Evolutionary conservation across 495 filamentous ascomycete species (phyloP), one percentile per base, ranked within the genome.

Genomic region (Corynascus novoguineensis): DNA sequence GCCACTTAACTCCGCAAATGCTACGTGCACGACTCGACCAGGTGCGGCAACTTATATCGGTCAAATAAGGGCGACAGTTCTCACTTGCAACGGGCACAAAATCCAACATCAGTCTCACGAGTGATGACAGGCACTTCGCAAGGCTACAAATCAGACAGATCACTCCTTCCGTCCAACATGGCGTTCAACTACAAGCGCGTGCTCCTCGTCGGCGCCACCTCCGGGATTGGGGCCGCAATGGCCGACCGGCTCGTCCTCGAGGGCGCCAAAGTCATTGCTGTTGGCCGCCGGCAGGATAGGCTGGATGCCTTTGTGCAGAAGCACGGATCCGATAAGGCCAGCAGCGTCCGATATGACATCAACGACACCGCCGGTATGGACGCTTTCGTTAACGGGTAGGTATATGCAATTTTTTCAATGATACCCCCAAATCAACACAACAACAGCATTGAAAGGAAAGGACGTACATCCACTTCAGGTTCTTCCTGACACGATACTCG

Each of bases 161-260:
- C n/a, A n/a, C n/a, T n/a, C n/a, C n/a, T n/a, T n/a, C n/a, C n/a
- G n/a, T n/a, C n/a, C n/a, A n/a, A n/a, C n/a, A 55, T 55, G 53
- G 9, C 53, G 5, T 55, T 47, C 53, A n/a, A 25, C 12, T 55
- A 55, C 53, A 55, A 55, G 22, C 42, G 37, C 31, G 42, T 55
- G 28, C 53, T 55, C 32, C 40, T 55, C 15, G 21, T 48, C 34
- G 32, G 60, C 5, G 58, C 10, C n/a, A 35, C 53, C 29, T 15
- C 41, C 21, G 53, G 53, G 6, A 55, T 55, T 1, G 53, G 53
- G 14, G 41, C 44, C 9, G 42, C 42, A 1, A 8, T 55, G 7
- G 53, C 53, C 42, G 41, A 55, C 17, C 32, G 35, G 19, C 29
- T 55, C 27, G 14, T 47, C 27, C 42, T 25, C 21, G 53, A 55